Base-by-base conservation (phyloP, 495 filamentous ascomycete genomes). In the Trichoderma reesei region DNA sequence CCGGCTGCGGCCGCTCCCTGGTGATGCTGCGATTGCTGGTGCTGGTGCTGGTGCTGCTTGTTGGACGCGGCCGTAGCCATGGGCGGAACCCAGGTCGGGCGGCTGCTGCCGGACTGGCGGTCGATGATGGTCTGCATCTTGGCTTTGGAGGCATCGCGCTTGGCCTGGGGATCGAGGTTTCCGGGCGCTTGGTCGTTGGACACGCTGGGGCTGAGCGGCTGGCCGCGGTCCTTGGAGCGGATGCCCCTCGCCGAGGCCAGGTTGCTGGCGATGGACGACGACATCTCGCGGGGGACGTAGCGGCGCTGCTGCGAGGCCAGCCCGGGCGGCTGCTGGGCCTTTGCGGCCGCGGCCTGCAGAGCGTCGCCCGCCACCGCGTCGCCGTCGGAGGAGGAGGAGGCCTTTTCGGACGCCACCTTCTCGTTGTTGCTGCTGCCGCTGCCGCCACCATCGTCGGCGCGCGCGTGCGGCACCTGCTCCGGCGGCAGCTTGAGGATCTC, bases 221-320 rank as follows among this genome's bases (percentile, higher is more conserved):
- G 84, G 33, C 83, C 79, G 60, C 83, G 83, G 60, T 83, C 80
- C 63, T 86, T 85, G 18, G 87, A 79, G 2, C 89, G 89, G 66
- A 96, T 96, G 20, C 92, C 92, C 65, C 92, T 80, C 6, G 91
- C 92, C 3, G 90, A 91, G 0, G 92, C 92, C 8, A 97, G 78
- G 68, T 96, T 95, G 71, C 86, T 96, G 41, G 91, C 93, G 63
- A 96, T 95, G 3, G 92, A 95, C 0, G 92, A 92, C 5, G 86
- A 83, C 39, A 87, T 74, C 62, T 91, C 90, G 54, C 87, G 85
- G 69, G 81, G 62, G 71, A 83, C 68, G 79, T 77, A 78, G 61
- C 76, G 68, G 75, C 87, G 70, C 67, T 79, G 71, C 72, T n/a
- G n/a, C n/a, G n/a, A n/a, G n/a, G 78, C 68, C 8, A 79, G 71